These are phyloP conservation scores for Sporothrix schenckii DNA, from an alignment of 2,329 filamentous ascomycete genomes.

Conservation along the genomic window DNA sequence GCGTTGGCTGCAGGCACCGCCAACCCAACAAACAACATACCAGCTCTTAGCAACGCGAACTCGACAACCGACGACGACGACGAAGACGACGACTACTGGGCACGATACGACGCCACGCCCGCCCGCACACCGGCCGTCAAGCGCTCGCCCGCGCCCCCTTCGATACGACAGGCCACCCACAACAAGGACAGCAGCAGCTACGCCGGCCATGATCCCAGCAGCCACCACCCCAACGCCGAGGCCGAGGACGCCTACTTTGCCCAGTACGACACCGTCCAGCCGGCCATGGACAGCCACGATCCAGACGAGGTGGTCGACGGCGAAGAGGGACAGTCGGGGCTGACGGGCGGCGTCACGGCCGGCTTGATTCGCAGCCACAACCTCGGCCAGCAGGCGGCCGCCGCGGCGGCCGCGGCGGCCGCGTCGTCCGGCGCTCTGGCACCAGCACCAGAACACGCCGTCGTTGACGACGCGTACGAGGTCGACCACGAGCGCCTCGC, in stretches of 20 bases:
- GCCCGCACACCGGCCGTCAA: conserved; percentile 61
- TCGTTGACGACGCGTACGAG: conserved; percentile 40
- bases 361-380: not conserved
- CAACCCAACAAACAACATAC: conserved; percentile 51
- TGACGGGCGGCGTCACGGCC: conserved; percentile 10
- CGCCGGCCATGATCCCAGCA: conserved; percentile 27
- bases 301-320: conserved; percentile 64
- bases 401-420: not conserved
- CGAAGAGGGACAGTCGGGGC: conserved; percentile 44
- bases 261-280: conserved; percentile 76
- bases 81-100: conserved; percentile 80
- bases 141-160: conserved; percentile 62
- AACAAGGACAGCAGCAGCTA: conserved; percentile 29
- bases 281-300: conserved; percentile 78
- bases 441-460: not conserved
- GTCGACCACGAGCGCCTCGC: conserved; percentile 47
- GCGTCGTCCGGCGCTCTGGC: too few species aligned
- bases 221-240: conserved; percentile 40
- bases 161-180: conserved; percentile 32
- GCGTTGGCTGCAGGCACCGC: conserved; percentile 12
- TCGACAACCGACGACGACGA: conserved; percentile 54
- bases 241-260: conserved; percentile 74
- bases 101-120: conserved; percentile 69
- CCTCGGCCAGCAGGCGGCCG: not conserved
- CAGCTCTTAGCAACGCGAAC: conserved; percentile 30